Conservation (phyloP, 192 early-diverging fungal genomes). For the Coemansia umbellata region DNA sequence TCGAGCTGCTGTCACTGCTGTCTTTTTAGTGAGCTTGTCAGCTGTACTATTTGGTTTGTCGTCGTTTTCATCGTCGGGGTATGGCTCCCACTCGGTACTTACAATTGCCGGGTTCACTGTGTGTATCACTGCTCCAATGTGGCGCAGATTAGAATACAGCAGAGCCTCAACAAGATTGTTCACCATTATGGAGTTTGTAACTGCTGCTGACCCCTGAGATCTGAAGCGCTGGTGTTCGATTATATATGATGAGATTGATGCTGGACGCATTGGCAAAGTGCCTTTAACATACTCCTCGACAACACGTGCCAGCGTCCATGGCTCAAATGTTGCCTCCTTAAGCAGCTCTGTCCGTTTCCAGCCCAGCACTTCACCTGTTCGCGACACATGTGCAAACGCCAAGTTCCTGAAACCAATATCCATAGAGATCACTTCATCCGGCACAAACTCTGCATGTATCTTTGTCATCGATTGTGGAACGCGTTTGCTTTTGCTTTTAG, state of each 20-base stretch:
- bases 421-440: constrained; percentile 46
- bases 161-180: constrained; percentile 52
- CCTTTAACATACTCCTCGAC: constrained; percentile 36
- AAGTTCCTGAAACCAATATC: constrained; percentile 53
- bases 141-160: constrained; percentile 42
- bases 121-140: constrained; percentile 26
- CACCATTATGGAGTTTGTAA: constrained; percentile 51
- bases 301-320: constrained; percentile 38
- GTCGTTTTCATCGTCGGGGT: too few relatives aligned
- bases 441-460: constrained; percentile 18
- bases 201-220: constrained; percentile 45
- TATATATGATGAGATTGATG: constrained; percentile 31
- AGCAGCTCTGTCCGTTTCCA: constrained; percentile 48
- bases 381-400: constrained; percentile 44
- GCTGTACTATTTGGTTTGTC: too few relatives aligned
- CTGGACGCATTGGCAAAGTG: constrained; percentile 20
- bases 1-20: too few relatives aligned
- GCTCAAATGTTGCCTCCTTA: constrained; percentile 37
- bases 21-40: too few relatives aligned
- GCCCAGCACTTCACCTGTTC: constrained; percentile 21
- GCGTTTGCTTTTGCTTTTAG: neutral
- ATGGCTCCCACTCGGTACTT: constrained; percentile 22
- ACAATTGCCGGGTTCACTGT: constrained; percentile 37
- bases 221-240: constrained; percentile 54
- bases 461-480: neutral